phyloP scores from a whole-genome alignment of 305 asterid genomes.

The Fraxinus platypoda region DNA sequence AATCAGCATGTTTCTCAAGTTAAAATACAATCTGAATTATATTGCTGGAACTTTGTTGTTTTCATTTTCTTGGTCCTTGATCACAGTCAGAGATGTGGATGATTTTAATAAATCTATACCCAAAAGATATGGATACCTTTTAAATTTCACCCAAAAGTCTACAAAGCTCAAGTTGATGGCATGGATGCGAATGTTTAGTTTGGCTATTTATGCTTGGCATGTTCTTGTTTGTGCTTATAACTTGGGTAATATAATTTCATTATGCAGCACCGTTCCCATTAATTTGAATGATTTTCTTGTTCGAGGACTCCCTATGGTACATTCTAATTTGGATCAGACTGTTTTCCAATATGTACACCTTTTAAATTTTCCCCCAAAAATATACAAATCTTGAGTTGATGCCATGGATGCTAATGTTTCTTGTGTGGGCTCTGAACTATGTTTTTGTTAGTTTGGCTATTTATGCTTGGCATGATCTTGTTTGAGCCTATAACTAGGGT shows the following conservation, averaged over 20 bases:
- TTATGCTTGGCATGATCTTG: slow-evolving; percentile 6
- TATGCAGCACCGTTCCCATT: neutral
- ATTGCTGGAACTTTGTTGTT: neutral
- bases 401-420: neutral
- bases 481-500: neutral
- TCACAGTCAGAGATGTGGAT: neutral
- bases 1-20: neutral
- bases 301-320: neutral
- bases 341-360: neutral
- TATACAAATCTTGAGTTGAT: neutral
- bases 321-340: neutral
- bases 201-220: neutral
- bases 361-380: neutral
- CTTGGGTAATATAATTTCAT: neutral
- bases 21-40: neutral
- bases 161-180: neutral
- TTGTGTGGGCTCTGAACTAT: neutral
- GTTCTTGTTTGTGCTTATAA: neutral
- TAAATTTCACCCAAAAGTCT: neutral
- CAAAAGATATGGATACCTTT: neutral
- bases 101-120: neutral
- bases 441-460: neutral
- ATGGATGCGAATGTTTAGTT: neutral
- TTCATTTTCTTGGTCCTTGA: neutral
- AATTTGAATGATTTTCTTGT: neutral